These are phyloP conservation scores for Globisporangium abappressorium DNA, from an alignment of 352 stramenopile species.

Conservation along the genomic window DNA sequence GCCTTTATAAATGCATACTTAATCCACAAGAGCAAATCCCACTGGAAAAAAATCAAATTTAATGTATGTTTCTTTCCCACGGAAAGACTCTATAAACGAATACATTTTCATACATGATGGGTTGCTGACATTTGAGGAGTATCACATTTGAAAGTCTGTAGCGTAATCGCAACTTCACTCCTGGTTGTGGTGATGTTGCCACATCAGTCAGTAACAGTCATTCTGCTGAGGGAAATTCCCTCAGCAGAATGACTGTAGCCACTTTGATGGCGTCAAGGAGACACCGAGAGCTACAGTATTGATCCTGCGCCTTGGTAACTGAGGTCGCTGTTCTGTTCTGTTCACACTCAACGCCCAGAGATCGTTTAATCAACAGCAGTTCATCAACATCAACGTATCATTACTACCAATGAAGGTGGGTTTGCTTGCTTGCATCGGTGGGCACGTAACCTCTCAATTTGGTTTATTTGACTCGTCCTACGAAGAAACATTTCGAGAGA, in stretches of 20 bases:
- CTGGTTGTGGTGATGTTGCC: neutral
- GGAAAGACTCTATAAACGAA: neutral
- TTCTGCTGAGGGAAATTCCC: neutral
- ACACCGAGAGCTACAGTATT: no score
- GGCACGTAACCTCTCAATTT: no score
- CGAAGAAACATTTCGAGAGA: no score
- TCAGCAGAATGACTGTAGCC: constrained; percentile 5
- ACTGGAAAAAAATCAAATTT: neutral
- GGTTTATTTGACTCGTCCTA: no score
- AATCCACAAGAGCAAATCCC: neutral
- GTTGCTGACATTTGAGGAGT: neutral
- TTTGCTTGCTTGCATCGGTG: no score
- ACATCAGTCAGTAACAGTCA: neutral
- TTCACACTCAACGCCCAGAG: no score
- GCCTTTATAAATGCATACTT: constrained; percentile 1
- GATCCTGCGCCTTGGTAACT: no score
- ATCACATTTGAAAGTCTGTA: neutral
- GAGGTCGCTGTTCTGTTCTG: no score
- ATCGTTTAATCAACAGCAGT: no score
- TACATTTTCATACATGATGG: neutral
- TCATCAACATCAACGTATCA: no score
- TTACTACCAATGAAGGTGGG: no score
- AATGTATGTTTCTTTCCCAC: neutral
- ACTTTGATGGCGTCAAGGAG: neutral
- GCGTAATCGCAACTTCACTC: constrained; percentile 2